Percentiles rank a stretch among this genome's conserved stretches.
Evolutionary conservation across 2,329 filamentous ascomycete genomes (phyloP).

Genomic region (Mycosphaerella arachidis): DNA sequence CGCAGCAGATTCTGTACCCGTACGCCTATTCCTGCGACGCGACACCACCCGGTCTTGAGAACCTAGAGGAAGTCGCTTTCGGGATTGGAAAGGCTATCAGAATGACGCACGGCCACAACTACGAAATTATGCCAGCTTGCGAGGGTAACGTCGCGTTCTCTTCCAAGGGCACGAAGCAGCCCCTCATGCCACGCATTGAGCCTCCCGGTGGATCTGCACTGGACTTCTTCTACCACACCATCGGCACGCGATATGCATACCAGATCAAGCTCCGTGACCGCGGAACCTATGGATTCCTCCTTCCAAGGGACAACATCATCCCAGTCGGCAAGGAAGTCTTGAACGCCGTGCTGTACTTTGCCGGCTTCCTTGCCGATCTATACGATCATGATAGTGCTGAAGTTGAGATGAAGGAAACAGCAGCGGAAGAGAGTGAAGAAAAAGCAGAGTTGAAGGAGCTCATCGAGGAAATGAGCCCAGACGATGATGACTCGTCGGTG

Average conservation of each 20-base stretch:
- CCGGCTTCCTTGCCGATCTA: conserved; percentile 64
- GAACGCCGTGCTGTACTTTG: conserved; percentile 77
- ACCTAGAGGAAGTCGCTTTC: conserved; percentile 81
- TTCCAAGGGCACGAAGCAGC: conserved; percentile 31
- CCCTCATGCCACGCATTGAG: conserved; percentile 57
- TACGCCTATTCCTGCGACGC: conserved; percentile 79
- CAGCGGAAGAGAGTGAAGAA: conserved; percentile 1
- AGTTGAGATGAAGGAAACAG: conserved; percentile 9
- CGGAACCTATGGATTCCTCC: conserved; percentile 87
- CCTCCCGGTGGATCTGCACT: conserved; percentile 78
- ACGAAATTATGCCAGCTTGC: conserved; percentile 73
- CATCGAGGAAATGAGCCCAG: conserved; percentile 8
- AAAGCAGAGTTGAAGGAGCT: neutral
- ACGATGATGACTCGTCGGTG: conserved; percentile 12
- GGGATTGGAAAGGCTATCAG: conserved; percentile 87
- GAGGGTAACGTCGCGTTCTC: conserved; percentile 62
- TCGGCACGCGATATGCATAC: conserved; percentile 78
- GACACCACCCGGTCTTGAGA: conserved; percentile 80
- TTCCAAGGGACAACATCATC: conserved; percentile 81
- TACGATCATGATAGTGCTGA: conserved; percentile 27
- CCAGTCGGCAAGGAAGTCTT: conserved; percentile 81
- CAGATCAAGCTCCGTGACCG: conserved; percentile 93
- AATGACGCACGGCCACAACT: conserved; percentile 56
- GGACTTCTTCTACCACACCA: conserved; percentile 91
- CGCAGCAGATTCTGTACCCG: conserved; percentile 88